These are phyloP conservation scores for Takashimella tepidaria DNA, from an alignment of 1,284 basidiomycete species.

Conservation along the genomic window DNA sequence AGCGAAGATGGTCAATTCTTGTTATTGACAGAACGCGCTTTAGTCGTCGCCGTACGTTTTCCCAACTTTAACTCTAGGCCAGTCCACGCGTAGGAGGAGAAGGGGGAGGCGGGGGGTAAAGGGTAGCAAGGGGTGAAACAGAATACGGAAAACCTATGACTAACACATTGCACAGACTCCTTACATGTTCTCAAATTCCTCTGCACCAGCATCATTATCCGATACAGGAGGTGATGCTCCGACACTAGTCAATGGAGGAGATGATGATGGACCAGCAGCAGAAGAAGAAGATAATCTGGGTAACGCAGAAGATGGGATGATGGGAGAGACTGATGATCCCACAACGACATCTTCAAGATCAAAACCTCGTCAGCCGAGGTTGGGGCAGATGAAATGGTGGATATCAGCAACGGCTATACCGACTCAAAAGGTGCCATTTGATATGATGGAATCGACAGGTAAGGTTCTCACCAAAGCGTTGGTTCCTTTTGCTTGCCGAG, in stretches of 20 bases:
- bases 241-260: conserved; percentile 3
- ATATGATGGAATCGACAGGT: conserved; percentile 14
- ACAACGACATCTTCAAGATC: conserved; percentile 2
- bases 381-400: conserved; percentile 36
- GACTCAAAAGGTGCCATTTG: conserved; percentile 13
- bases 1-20: conserved; percentile 41
- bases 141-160: no score
- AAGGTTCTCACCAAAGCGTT: no score
- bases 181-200: conserved; percentile 22
- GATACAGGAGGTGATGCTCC: conserved; percentile 13
- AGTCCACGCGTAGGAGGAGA: no score
- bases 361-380: conserved; percentile 16
- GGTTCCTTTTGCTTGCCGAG: no score
- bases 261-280: conserved; percentile 4
- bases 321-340: conserved; percentile 6
- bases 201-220: conserved; percentile 23
- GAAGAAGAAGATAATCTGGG: conserved; percentile 7
- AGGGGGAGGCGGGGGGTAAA: no score
- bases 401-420: conserved; percentile 20
- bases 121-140: no score
- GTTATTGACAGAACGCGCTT: conserved; percentile 22
- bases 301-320: conserved; percentile 10
- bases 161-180: conserved; percentile 35
- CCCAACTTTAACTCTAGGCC: no score
- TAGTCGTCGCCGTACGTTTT: conserved; percentile 21